Base-by-base conservation (phyloP, 495 filamentous ascomycete species). In the Xylaria bambusicola region DNA sequence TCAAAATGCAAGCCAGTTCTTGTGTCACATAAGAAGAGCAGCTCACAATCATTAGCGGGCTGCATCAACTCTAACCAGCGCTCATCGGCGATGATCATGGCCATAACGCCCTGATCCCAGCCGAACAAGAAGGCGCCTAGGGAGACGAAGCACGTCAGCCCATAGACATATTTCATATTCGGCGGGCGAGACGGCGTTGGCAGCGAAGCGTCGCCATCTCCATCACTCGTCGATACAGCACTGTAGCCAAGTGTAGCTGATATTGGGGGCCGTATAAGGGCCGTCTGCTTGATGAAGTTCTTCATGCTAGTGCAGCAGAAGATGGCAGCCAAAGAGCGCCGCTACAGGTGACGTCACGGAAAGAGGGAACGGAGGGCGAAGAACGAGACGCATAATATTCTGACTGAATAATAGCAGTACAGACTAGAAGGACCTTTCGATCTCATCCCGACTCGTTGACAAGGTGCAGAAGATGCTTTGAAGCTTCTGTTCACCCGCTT, bases 61-160 rank as follows among this genome's bases (percentile, higher is more conserved):
- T 56, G 59, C 62, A 68, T 68, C 56, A 68, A 21, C 12, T 56
- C 47, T 29, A 80, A 52, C 66, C 82, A 83, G 48, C 80, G 76
- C 1, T 70, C 60, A 15, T 77, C 80, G 6, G 71, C 75, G 57
- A 84, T 82, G 31, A 82, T 79, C 72, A 81, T 78, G 1, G 79
- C 80, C 79, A 84, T 82, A 3, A 84, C 80, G 55, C 81, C 81
- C 24, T 74, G 75, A 59, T 82, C 79, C 69, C 81, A 83, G n/a
- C 81, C 81, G 56, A 82, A 84, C 33, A 84, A 67, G 59, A 82
- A 82, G 10, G 74, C 65, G 4, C 65, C 60, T 29, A 65, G 20
- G 2, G 65, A 65, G 9, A 67, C 65, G 49, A 67, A 67, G 9
- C 62, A 57, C 13, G 65, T 67, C 52, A 68, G 62, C 18, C 56